A percentile compares a stretch with the other conserved stretches of the same genome.
Conservation (phyloP, 2,329 filamentous ascomycete species). For the Trichoderma endophyticum region DNA sequence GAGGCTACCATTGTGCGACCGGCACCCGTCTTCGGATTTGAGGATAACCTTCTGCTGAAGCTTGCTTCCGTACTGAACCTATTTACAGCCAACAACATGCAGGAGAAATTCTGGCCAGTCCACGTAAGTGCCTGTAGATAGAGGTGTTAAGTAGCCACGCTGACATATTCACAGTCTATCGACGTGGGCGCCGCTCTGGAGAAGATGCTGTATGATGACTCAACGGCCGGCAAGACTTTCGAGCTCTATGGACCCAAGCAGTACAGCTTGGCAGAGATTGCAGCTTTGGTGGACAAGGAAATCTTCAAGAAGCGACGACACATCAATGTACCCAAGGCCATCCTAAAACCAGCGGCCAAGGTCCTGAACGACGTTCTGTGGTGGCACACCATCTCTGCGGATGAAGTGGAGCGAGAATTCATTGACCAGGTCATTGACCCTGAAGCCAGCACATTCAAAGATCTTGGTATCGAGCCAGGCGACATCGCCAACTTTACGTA, state of each 20-base stretch:
- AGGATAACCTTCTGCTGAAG: conserved; percentile 85
- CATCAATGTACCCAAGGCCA: conserved; percentile 80
- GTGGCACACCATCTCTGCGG: conserved; percentile 81
- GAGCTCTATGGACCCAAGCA: conserved; percentile 93
- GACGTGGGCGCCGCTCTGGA: conserved; percentile 89
- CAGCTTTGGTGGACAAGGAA: conserved; percentile 83
- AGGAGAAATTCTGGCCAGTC: conserved; percentile 85
- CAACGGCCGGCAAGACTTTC: conserved; percentile 82
- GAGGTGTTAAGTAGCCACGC: background rate
- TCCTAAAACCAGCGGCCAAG: conserved; percentile 72
- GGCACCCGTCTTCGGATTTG: conserved; percentile 89
- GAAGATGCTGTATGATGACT: conserved; percentile 86
- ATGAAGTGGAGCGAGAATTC: conserved; percentile 89
- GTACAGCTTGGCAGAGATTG: conserved; percentile 85
- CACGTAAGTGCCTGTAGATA: conserved; percentile 57
- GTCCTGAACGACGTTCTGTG: conserved; percentile 79
- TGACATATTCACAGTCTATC: conserved; percentile 57
- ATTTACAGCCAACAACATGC: conserved; percentile 89
- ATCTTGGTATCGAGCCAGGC: conserved; percentile 83
- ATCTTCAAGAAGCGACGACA: conserved; percentile 87
- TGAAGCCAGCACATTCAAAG: conserved; percentile 90
- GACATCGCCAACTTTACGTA: conserved; percentile 86
- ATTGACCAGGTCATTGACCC: conserved; percentile 90
- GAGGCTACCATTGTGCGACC: conserved; percentile 96
- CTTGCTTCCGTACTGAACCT: conserved; percentile 78